Evolutionary conservation across 2,329 filamentous ascomycete species (phyloP), one percentile per base, ranked within the genome.

Genomic region (Nemania abortiva): DNA sequence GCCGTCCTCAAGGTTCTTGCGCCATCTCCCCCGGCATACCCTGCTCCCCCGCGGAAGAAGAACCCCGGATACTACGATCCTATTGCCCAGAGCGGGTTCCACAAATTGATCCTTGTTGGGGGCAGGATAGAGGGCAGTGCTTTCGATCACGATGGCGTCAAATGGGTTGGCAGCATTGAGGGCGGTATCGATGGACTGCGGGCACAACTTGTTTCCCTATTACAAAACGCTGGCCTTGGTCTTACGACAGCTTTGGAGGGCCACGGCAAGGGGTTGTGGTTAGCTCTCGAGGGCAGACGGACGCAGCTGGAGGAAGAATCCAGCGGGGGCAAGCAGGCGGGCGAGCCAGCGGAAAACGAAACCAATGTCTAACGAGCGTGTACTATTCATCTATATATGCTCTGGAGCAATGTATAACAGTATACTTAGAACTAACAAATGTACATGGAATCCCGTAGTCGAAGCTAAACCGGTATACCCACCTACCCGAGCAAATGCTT

Each of bases 91-190:
- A 88, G 84, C 72, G 96, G 92, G 7, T 80, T 99, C 74, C 90
- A 94, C 77, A 99, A 99, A 83, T 82, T 99, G 71, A 85, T 97
- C 79, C 82, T 99, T 39, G 83, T 99, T 15, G 96, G 94, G 62
- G 95, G 95, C 15, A 87, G 96, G 60, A 88, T 98, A 34, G 96
- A 99, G 78, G 92, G 92, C 71, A 91, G 90, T 80, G 89, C 94
- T 37, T 95, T 97, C 76, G 95, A 98, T 78, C 81, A 88, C 55
- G 89, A 91, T 11, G 92, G 92, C 63, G 80, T 90, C 58, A 84
- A 82, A 74, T 89, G 87, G 87, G 84, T 90, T 37, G 87, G 94
- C 66, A 87, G 91, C 42, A 97, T 98, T 75, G 85, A 92, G 73
- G 94, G 93, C 68, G 94, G 95, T 47, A 80, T 97, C 71, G 91